phyloP scores from a whole-genome alignment of 1,139 yeast genomes.

The Wickerhamomyces sp. region DNA sequence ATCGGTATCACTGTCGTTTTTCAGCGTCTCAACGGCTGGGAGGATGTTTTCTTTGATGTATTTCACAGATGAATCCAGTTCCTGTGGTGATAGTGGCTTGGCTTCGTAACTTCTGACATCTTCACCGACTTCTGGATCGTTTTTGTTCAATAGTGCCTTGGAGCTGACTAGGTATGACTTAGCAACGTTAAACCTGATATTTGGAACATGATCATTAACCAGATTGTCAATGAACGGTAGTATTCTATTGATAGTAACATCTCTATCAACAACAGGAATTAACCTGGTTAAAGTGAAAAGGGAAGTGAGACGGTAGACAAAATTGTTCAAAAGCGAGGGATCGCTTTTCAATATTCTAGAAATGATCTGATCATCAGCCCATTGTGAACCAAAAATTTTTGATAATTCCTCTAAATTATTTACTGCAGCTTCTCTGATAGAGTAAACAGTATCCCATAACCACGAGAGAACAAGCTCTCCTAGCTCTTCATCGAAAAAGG shows the following conservation, averaged over 20 bases:
- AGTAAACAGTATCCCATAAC: slow-evolving; percentile 97
- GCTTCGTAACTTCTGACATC: slow-evolving; percentile 7
- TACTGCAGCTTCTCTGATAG: slow-evolving; percentile 96
- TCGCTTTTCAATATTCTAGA: slow-evolving; percentile 61
- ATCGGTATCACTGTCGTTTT: slow-evolving; percentile 77
- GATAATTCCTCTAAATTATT: slow-evolving; percentile 75
- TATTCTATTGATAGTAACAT: slow-evolving; percentile 57
- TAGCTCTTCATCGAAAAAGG: slow-evolving; percentile 87
- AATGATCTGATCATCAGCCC: slow-evolving; percentile 88
- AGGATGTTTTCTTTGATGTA: slow-evolving; percentile 53
- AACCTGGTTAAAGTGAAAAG: slow-evolving; percentile 81
- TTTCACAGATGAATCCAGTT: slow-evolving; percentile 25
- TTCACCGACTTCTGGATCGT: slow-evolving; percentile 7
- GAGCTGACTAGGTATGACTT: slow-evolving; percentile 67
- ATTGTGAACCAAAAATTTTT: slow-evolving; percentile 82
- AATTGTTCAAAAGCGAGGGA: slow-evolving; percentile 40
- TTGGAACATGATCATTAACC: slow-evolving; percentile 81
- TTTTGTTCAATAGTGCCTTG: slow-evolving; percentile 38
- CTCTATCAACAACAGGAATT: slow-evolving; percentile 59
- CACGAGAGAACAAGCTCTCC: slow-evolving; percentile 91
- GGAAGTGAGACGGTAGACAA: slow-evolving; percentile 88
- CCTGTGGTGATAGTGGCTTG: slow-evolving; percentile 12
- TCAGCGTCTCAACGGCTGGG: slow-evolving; percentile 61
- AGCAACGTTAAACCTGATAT: slow-evolving; percentile 92
- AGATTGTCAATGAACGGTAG: slow-evolving; percentile 76